These are phyloP conservation scores for Botryosphaeria agaves DNA, from an alignment of 2,329 filamentous ascomycete species.

Conservation along the genomic window DNA sequence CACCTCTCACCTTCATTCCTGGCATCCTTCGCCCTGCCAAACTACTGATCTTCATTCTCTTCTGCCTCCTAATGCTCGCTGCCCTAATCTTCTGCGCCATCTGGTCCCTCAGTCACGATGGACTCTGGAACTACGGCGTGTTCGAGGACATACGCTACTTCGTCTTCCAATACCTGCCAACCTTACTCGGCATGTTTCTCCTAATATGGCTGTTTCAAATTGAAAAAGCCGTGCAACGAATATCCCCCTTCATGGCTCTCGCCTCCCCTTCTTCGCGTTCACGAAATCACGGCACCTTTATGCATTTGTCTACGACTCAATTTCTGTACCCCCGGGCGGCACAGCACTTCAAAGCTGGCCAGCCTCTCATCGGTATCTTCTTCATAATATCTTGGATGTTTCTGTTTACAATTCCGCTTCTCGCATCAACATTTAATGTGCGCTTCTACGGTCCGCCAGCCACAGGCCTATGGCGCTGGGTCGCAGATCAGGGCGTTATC, in stretches of 20 bases:
- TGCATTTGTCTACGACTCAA: constrained; percentile 40
- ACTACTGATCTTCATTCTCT: constrained; percentile 39
- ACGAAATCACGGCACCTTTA: constrained; percentile 48
- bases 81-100: constrained; percentile 57
- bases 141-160: constrained; percentile 67
- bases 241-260: constrained; percentile 65
- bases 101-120: constrained; percentile 44
- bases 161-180: constrained; percentile 70
- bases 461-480: constrained; percentile 56
- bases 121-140: constrained; percentile 49
- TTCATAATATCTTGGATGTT: constrained; percentile 59
- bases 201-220: constrained; percentile 65
- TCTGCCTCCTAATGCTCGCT: constrained; percentile 53
- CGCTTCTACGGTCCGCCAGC: constrained; percentile 42
- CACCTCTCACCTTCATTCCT: constrained; percentile 49
- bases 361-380: constrained; percentile 48
- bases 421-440: constrained; percentile 58
- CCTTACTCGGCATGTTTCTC: constrained; percentile 52
- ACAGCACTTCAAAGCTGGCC: constrained; percentile 49
- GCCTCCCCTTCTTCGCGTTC: constrained; percentile 42
- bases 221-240: constrained; percentile 55
- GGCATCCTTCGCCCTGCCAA: constrained; percentile 49
- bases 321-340: constrained; percentile 54
- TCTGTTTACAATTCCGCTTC: constrained; percentile 64
- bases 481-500: constrained; percentile 56